These are phyloP conservation scores for Hyphodiscus sp. DNA, from an alignment of 2,329 filamentous ascomycete species.

Conservation along the genomic window DNA sequence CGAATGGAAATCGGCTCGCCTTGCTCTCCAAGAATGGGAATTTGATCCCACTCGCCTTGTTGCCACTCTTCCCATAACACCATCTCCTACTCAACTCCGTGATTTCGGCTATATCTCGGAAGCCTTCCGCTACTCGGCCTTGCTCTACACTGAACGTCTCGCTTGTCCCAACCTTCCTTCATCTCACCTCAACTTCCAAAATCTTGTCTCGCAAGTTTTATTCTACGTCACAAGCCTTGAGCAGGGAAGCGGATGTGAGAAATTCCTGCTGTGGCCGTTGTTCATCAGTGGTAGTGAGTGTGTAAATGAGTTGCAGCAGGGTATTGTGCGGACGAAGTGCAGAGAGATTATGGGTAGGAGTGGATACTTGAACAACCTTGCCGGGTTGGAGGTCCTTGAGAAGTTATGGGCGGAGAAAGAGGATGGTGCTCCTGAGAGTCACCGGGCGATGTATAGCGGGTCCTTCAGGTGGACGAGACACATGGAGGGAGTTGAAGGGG, in stretches of 20 bases:
- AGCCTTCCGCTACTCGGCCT: constrained; percentile 80
- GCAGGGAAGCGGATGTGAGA: constrained; percentile 65
- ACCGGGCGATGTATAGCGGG: constrained; percentile 9
- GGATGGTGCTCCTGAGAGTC: constrained; percentile 3
- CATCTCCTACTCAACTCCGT: constrained; percentile 55
- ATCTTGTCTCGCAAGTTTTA: constrained; percentile 73
- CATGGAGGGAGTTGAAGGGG: constrained; percentile 43
- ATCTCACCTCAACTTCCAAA: constrained; percentile 71
- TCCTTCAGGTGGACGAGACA: constrained; percentile 27
- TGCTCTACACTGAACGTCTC: constrained; percentile 85
- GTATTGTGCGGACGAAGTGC: constrained; percentile 72
- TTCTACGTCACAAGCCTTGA: constrained; percentile 78
- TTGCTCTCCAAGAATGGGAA: constrained; percentile 73
- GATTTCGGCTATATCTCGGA: constrained; percentile 81
- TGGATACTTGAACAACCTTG: constrained; percentile 90
- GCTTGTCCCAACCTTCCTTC: constrained; percentile 70
- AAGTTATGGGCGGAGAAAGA: constrained; percentile 58
- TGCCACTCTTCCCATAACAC: constrained; percentile 41
- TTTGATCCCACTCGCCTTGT: constrained; percentile 53
- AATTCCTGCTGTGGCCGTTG: constrained; percentile 88
- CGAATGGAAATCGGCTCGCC: constrained; percentile 77
- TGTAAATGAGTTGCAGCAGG: constrained; percentile 71
- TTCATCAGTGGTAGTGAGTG: constrained; percentile 89
- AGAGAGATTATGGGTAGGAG: constrained; percentile 81
- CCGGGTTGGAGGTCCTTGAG: constrained; percentile 78